Percentiles rank a stretch among this genome's conserved stretches.
Conservation (phyloP, 306 rosid species). For the Crataegus laevigata region DNA sequence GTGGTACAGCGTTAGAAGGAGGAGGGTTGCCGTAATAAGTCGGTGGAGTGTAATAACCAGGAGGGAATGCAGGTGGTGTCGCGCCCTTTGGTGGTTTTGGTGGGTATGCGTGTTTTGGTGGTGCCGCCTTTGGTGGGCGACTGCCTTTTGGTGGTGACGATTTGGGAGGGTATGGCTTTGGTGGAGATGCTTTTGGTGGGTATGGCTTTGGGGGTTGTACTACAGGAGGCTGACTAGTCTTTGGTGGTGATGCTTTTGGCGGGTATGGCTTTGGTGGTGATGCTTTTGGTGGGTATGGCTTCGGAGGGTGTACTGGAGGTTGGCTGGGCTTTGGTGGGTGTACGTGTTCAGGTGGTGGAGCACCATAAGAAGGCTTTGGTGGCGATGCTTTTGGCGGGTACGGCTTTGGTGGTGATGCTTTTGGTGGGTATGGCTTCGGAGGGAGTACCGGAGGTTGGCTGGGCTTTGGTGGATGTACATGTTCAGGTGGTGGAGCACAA, state of each 20-base stretch:
- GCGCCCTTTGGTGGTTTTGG: slow-evolving; percentile 10
- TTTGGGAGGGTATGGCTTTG: neutral
- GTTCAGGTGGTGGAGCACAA: neutral
- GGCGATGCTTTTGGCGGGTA: neutral
- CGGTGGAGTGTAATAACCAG: neutral
- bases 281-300: neutral
- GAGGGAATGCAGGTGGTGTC: slow-evolving; percentile 1
- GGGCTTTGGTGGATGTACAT: neutral
- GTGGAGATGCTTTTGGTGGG: neutral
- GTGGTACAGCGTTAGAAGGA: slow-evolving; percentile 17
- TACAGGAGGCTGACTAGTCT: neutral
- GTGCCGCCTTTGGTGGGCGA: neutral
- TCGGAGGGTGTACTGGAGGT: neutral
- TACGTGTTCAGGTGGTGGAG: neutral
- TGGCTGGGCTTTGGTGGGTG: slow-evolving; percentile 4
- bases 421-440: neutral
- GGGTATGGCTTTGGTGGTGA: neutral
- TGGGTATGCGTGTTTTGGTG: neutral
- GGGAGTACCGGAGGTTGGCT: neutral
- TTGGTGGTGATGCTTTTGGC: slow-evolving; percentile 1
- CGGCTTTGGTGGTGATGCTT: neutral
- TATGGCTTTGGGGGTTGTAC: neutral
- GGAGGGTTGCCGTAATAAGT: neutral
- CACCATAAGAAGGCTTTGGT: neutral
- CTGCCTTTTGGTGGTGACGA: neutral